phyloP scores from a whole-genome alignment of 1,284 basidiomycete species.

The Cutaneotrichosporon sp. region DNA sequence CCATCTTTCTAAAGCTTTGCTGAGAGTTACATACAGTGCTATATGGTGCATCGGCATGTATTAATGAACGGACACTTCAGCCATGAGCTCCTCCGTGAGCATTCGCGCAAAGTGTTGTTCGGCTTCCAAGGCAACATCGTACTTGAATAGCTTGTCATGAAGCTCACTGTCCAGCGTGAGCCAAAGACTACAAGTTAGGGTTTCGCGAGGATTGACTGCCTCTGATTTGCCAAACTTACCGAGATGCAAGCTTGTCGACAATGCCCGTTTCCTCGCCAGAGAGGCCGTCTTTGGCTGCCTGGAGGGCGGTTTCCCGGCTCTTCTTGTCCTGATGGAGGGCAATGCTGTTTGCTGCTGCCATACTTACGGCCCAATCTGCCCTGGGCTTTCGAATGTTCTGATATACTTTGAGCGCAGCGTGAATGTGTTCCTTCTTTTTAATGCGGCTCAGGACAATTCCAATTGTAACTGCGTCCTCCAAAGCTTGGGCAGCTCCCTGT shows the following conservation, averaged over 20 bases:
- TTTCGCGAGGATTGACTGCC: not conserved
- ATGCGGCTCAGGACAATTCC: conserved; percentile 41
- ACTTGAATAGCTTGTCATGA: conserved; percentile 25
- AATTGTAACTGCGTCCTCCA: conserved; percentile 44
- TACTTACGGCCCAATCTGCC: conserved; percentile 42
- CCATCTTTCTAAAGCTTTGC: no score
- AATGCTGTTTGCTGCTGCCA: conserved; percentile 40
- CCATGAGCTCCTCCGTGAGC: conserved; percentile 5
- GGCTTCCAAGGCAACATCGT: conserved; percentile 26
- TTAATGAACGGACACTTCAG: not conserved
- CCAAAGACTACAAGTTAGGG: not conserved
- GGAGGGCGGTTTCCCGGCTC: conserved; percentile 24
- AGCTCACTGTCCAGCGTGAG: conserved; percentile 13
- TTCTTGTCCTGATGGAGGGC: conserved; percentile 35
- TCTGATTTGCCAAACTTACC: not conserved
- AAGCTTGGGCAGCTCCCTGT: conserved; percentile 46
- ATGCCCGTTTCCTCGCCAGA: not conserved
- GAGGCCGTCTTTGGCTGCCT: not conserved
- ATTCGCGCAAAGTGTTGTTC: conserved; percentile 22
- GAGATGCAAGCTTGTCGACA: conserved; percentile 4
- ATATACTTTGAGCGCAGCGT: conserved; percentile 36
- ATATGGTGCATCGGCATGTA: no score
- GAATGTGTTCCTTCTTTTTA: conserved; percentile 35
- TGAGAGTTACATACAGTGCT: no score
- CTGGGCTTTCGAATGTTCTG: conserved; percentile 43